Conservation (phyloP, 768 basidiomycete genomes). For the Boletus subcaerulescens region DNA sequence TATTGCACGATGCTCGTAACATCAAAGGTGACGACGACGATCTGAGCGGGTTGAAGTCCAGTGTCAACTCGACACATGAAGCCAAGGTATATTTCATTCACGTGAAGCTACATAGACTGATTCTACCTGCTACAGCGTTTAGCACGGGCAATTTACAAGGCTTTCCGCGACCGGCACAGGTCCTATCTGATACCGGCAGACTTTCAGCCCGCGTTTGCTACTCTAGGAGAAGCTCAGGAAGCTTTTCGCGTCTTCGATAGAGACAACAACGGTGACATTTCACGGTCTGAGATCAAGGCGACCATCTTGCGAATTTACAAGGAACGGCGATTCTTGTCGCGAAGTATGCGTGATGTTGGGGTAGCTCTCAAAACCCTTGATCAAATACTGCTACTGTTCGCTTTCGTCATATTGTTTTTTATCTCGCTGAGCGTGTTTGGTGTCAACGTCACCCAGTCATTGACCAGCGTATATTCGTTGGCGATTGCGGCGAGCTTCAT, state of each 20-base stretch:
- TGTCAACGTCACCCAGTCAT: constrained; percentile 57
- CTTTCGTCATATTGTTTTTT: constrained; percentile 64
- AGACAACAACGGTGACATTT: constrained; percentile 75
- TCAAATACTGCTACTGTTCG: constrained; percentile 59
- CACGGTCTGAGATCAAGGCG: constrained; percentile 71
- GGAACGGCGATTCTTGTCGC: constrained; percentile 71
- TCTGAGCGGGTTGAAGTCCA: constrained; percentile 45
- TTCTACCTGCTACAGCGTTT: constrained; percentile 46
- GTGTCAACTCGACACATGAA: constrained; percentile 56
- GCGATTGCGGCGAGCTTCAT: constrained; percentile 75
- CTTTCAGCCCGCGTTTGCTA: constrained; percentile 66
- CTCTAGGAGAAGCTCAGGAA: constrained; percentile 50
- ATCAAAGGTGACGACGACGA: constrained; percentile 50
- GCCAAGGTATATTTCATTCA: constrained; percentile 50
- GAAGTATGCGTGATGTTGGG: constrained; percentile 74
- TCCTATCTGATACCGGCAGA: constrained; percentile 64
- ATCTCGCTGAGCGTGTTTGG: constrained; percentile 72
- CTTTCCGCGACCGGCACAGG: constrained; percentile 54
- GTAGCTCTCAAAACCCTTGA: constrained; percentile 65
- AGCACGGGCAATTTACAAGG: constrained; percentile 61
- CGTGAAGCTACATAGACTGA: not conserved
- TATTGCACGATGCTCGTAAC: constrained; percentile 75
- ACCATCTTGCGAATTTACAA: constrained; percentile 69
- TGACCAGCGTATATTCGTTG: constrained; percentile 72
- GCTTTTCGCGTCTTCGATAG: constrained; percentile 77